Base-by-base conservation (phyloP, 1,139 yeast genomes). In the Groenewaldozyma auringiensis region DNA sequence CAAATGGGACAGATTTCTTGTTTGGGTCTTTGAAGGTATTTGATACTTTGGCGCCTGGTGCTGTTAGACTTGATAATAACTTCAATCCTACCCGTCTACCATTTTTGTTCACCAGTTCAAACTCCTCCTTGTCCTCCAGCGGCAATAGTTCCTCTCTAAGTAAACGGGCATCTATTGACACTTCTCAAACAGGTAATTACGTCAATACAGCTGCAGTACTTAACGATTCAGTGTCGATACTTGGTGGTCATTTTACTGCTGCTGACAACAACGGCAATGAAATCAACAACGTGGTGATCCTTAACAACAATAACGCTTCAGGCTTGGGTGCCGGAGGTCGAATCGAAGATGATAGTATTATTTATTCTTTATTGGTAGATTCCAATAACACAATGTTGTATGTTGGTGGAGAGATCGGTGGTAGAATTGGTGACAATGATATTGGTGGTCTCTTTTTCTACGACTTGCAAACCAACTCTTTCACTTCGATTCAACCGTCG, bases 341-440 rank as follows among this genome's bases (percentile, higher is more conserved):
- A 60, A 48, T 71, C 79, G 49, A 55, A 6, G 46, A 52, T 32
- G 55, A 72, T 4, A 55, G 65, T 1, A 68, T 76, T 25, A 69
- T 71, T 9, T 55, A 57, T 45, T 49, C 73, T 0, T 56, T 79
- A 33, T 70, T 71, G 50, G 75, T 71, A 21, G 72, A 71, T 49
- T 63, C 63, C 21, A 61, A 68, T 29, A 61, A 60, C 42, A n/a
- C 36, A n/a, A 35, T 35, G 40, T 62, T 81, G 29, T 70, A 74
- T 47, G 67, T 78, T 45, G 83, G 83, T 3, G 72, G 75, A 32
- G 67, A 71, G 48, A 78, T 83, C 1, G 53, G 73, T 1, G 76
- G 74, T 1, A 59, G 63, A 2, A 55, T 65, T 4, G 50, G 55
- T 16, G 56, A 54, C 4, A 44, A 47, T n/a, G 44, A 43, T 2